Conservation (phyloP, 495 filamentous ascomycete species). For the Halenospora varia region DNA sequence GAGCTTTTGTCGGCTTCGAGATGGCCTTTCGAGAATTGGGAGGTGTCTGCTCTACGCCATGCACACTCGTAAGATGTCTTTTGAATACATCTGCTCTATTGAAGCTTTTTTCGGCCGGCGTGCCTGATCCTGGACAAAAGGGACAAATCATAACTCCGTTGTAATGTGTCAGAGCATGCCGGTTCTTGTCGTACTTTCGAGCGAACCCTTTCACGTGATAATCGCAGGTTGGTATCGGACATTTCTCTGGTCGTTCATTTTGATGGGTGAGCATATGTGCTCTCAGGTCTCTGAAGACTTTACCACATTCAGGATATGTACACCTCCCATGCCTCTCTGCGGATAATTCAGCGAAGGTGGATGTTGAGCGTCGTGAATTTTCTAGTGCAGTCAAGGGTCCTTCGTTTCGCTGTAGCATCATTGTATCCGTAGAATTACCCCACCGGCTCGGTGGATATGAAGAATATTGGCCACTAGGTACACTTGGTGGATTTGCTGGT, state of each 20-base stretch:
- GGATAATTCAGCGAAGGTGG: background rate
- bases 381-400: background rate
- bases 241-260: slow-evolving; percentile 91
- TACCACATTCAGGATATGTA: slow-evolving; percentile 78
- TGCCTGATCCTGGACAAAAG: slow-evolving; percentile 91
- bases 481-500: background rate
- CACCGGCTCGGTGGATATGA: background rate
- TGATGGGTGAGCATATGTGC: slow-evolving; percentile 97
- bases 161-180: slow-evolving; percentile 95
- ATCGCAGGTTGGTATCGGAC: slow-evolving; percentile 88
- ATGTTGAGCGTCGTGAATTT: background rate
- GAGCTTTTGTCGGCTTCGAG: slow-evolving; percentile 28
- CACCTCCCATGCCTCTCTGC: slow-evolving; percentile 66
- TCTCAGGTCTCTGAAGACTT: slow-evolving; percentile 86
- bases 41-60: slow-evolving; percentile 91
- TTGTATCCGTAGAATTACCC: too few species aligned
- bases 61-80: slow-evolving; percentile 87
- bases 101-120: slow-evolving; percentile 92
- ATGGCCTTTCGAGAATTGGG: slow-evolving; percentile 82
- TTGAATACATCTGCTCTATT: slow-evolving; percentile 99
- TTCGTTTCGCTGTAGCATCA: background rate
- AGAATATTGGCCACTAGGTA: background rate
- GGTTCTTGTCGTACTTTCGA: slow-evolving; percentile 96
- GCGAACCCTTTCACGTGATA: slow-evolving; percentile 96
- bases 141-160: slow-evolving; percentile 99